These are phyloP conservation scores for Arabis alpina DNA, from an alignment of 345 rosid genomes.

Conservation along the genomic window DNA sequence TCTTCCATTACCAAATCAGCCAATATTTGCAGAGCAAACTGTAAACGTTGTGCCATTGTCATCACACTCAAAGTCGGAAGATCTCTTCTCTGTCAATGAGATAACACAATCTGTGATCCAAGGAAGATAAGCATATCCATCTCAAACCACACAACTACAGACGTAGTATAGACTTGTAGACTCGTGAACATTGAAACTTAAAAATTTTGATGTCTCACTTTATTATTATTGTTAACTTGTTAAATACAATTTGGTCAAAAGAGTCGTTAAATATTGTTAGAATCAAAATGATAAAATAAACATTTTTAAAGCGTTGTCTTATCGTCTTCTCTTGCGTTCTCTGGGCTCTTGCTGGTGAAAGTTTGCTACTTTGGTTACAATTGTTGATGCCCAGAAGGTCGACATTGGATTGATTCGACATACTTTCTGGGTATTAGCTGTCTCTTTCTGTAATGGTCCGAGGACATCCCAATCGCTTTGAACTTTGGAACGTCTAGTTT, in stretches of 20 bases:
- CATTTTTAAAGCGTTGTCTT: background rate
- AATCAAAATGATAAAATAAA: background rate
- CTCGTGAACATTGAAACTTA: background rate
- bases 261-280: constrained; percentile 2
- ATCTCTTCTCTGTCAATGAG: constrained; percentile 26
- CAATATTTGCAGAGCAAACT: constrained; percentile 21
- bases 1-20: constrained; percentile 25
- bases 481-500: background rate
- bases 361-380: constrained; percentile 25
- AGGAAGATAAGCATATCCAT: constrained; percentile 33
- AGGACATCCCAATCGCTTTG: too few species aligned
- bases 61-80: constrained; percentile 18
- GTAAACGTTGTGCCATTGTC: constrained; percentile 19
- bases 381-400: constrained; percentile 9
- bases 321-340: constrained; percentile 1
- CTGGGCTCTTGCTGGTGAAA: too few species aligned
- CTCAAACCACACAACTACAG: background rate
- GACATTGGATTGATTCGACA: background rate
- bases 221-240: background rate
- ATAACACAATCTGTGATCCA: constrained; percentile 39
- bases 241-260: background rate
- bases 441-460: background rate
- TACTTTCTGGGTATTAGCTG: background rate
- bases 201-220: constrained; percentile 2
- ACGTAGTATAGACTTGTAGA: constrained; percentile 18